Evolutionary conservation across 1,284 basidiomycete genomes (phyloP).

Genomic region (Gomphus bonarii): DNA sequence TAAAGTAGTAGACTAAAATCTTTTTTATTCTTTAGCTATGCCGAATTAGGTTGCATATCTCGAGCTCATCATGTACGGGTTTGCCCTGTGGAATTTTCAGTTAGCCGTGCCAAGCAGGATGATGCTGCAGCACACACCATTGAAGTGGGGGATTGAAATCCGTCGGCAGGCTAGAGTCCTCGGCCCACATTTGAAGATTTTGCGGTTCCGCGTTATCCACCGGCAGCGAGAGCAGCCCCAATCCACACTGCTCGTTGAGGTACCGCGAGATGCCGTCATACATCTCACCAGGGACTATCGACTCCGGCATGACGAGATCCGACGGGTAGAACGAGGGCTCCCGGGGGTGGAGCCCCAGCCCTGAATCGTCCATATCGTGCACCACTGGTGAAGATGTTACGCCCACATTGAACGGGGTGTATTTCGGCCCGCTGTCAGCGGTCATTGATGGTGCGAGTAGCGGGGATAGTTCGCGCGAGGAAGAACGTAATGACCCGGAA

Average conservation of each 20-base stretch:
- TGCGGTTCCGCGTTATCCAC: not conserved
- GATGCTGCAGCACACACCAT: not conserved
- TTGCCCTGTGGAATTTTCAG: too few species aligned
- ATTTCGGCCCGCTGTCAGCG: not conserved
- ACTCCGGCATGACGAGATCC: not conserved
- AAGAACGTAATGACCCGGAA: conserved; percentile 3
- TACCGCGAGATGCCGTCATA: not conserved
- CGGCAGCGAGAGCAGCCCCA: too few species aligned
- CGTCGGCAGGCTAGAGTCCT: not conserved
- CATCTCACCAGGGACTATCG: not conserved
- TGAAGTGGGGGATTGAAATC: not conserved
- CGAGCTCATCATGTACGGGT: too few species aligned
- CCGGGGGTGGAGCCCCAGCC: not conserved
- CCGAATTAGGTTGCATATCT: too few species aligned
- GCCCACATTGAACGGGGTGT: not conserved
- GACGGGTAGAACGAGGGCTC: not conserved
- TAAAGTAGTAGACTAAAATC: too few species aligned
- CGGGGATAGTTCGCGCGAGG: conserved; percentile 8
- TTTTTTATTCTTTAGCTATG: too few species aligned
- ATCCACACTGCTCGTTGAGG: not conserved
- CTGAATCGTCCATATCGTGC: not conserved
- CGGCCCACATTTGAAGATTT: not conserved
- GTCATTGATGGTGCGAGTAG: not conserved
- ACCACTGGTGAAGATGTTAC: conserved; percentile 1
- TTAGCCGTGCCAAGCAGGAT: not conserved